Evolutionary conservation across 2,329 filamentous ascomycete genomes (phyloP), one percentile per base, ranked within the genome.

Genomic region (Cercospora sp.): DNA sequence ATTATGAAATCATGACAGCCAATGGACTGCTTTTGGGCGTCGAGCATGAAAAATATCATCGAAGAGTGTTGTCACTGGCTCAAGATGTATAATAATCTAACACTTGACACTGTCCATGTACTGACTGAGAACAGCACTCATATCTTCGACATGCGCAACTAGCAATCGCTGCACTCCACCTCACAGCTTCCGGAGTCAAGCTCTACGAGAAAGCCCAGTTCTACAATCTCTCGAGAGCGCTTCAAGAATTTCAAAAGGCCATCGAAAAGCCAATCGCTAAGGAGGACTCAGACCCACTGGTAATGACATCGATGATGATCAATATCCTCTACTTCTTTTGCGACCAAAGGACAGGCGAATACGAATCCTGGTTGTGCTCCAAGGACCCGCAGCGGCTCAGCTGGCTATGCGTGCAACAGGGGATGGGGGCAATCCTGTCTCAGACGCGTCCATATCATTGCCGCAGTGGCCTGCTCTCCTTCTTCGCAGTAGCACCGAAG

Each of bases 371-470:
- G 67, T 40, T 69, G 5, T 64, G 55, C 30, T 64, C 67, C 7
- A 58, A 45, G 34, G 45, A 60, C 16, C 67, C 67, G 4, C 28
- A 57, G 13, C 62, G 67, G 21, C 55, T 69, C n/a, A 51, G 30
- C 55, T 69, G 67, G 67, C 61, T 69, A 32, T 64, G 60, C 16
- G 53, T 69, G 16, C 67, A 69, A 18, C 67, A 69, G 61, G 67
- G 67, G 16, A 66, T 63, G 61, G 61, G 61, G 3, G 67, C 67
- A 2, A 55, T 69, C 10, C 64, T 69, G 18, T 61, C 60, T 5
- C 64, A 69, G 7, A 63, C 63, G 2, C 53, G 64, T 7, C 67
- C 67, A 12, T 58, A 69, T 28, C 67, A 69, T 32, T 69, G 67
- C 43, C 58, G 57, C 7, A 66, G 59, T 18, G 62, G 66, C 2